phyloP scores from a whole-genome alignment of 345 rosid species.

The Hibiscus syriacus region DNA sequence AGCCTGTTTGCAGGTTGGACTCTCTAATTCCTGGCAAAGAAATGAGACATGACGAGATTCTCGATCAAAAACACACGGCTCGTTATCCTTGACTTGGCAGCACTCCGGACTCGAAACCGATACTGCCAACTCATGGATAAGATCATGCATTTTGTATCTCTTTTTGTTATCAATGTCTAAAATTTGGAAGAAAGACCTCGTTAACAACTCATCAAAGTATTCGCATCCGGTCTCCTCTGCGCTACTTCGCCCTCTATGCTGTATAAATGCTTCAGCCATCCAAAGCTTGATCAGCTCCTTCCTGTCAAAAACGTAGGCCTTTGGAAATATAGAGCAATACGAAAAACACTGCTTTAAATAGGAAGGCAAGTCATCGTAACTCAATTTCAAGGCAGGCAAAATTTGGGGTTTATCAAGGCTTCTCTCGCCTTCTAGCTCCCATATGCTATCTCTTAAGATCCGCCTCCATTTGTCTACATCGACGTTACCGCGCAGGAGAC shows the following conservation, averaged over 20 bases:
- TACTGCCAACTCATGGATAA: slow-evolving; percentile 25
- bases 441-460: background rate
- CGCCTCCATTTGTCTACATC: slow-evolving; percentile 1
- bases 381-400: slow-evolving; percentile 19
- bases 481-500: slow-evolving; percentile 14
- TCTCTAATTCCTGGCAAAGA: slow-evolving; percentile 19
- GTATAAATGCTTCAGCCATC: slow-evolving; percentile 17
- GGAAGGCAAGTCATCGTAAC: slow-evolving; percentile 20
- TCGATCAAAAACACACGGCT: background rate
- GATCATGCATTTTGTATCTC: slow-evolving; percentile 27
- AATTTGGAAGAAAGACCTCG: slow-evolving; percentile 27
- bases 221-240: slow-evolving; percentile 13
- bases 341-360: slow-evolving; percentile 9
- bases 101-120: slow-evolving; percentile 18
- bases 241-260: background rate
- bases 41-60: slow-evolving; percentile 19
- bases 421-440: slow-evolving; percentile 10
- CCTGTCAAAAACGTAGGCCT: slow-evolving; percentile 13
- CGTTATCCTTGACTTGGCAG: slow-evolving; percentile 13
- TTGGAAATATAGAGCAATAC: slow-evolving; percentile 25
- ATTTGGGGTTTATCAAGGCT: background rate
- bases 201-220: slow-evolving; percentile 19
- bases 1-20: background rate
- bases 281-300: slow-evolving; percentile 21
- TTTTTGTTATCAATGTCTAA: background rate